Percentiles rank a stretch among this genome's conserved stretches.
Evolutionary conservation across 164 flowering plant genomes (phyloP).

Genomic region (Umbilicus rupestris): DNA sequence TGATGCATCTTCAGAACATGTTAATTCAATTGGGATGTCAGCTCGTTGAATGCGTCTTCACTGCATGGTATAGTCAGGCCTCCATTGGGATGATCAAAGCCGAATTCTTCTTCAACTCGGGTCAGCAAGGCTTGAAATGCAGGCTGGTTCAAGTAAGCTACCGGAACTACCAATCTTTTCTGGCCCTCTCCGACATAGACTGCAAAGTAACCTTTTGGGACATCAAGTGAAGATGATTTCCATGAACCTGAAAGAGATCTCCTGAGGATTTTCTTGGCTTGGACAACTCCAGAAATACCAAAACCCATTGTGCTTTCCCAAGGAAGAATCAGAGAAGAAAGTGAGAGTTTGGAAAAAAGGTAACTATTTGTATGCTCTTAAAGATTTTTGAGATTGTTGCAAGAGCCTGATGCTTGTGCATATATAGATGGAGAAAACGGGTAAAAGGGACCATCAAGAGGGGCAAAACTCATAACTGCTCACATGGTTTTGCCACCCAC

Average conservation of each 20-base stretch:
- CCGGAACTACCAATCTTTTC: conserved; percentile 3
- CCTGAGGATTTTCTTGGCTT: background rate
- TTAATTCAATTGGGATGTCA: background rate
- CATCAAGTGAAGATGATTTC: background rate
- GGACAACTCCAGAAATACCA: background rate
- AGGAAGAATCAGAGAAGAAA: background rate
- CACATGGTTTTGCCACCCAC: conserved; percentile 2
- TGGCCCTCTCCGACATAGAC: conserved; percentile 3
- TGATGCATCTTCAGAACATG: background rate
- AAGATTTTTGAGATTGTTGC: background rate
- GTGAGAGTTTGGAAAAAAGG: background rate
- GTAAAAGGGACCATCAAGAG: background rate
- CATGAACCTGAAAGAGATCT: conserved; percentile 1
- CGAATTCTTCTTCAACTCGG: conserved; percentile 7
- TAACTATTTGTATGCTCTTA: background rate
- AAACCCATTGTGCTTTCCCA: background rate
- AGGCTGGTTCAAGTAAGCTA: background rate
- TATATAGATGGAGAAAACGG: background rate
- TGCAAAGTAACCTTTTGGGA: conserved; percentile 7
- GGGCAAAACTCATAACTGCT: background rate
- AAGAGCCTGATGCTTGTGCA: background rate
- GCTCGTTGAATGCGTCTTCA: conserved; percentile 1
- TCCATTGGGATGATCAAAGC: conserved; percentile 8
- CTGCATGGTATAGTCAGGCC: conserved; percentile 5
- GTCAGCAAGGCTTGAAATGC: background rate